Evolutionary conservation across 345 rosid species (phyloP), one percentile per base, ranked within the genome.

Genomic region (Erodium maritimum): DNA sequence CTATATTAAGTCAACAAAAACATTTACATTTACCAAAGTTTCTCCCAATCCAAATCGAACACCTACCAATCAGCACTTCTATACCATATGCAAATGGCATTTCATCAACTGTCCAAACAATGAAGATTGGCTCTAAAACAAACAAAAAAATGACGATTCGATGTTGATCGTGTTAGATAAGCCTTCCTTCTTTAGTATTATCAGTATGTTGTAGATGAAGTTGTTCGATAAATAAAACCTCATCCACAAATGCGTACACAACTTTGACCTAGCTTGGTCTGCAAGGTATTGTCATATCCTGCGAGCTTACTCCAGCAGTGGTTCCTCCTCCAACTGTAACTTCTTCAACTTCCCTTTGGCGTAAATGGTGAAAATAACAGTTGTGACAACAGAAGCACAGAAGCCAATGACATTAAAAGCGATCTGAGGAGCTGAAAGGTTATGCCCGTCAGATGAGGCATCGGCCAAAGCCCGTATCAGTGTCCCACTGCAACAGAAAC

Each of bases 401-500:
- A 93, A 93, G 59, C 99, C 97, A 46, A 79, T 65, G 54, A 78
- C 83, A 60, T 79, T 89, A 55, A 93, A 77, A 56, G 82, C 55
- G 25, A 93, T 83, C 82, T 93, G 95, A 61, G 82, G 72, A 50
- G 78, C 86, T 21, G 99, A 85, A 46, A 89, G 83, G 0, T 57
- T 19, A 24, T 60, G 96, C 25, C 59, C 67, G 54, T 83, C 79
- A 3, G 75, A 67, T 50, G 99, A 85, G 77, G 97, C 99, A 73
- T 89, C 97, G 1, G 99, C 99, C 65, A 93, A 74, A 5, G 97
- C 75, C 67, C 77, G 66, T 65, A 85, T 79, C 64, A 93, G 68
- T 61, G 83, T 85, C 52, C 99, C 99, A 37, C 99, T 93, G 82
- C 81, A 80, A 69, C 8, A 74, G 61, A 46, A 29, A 12, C 23